Percentiles rank a stretch among this genome's conserved stretches.
These are phyloP conservation scores for Thamnidium elegans DNA, from an alignment of 192 early-diverging fungal species.

Conservation along the genomic window DNA sequence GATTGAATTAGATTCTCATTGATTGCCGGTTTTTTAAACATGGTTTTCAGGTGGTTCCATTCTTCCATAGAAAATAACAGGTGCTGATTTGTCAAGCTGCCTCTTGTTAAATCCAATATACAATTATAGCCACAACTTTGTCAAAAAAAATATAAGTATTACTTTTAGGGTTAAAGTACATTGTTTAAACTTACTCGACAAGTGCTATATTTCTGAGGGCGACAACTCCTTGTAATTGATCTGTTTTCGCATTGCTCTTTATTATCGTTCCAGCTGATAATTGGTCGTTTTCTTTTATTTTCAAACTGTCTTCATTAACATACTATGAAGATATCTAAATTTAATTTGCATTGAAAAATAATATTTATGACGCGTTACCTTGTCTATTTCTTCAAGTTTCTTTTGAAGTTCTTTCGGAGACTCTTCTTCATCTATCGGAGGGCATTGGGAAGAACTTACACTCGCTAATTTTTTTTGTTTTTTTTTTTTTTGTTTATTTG, in stretches of 20 bases:
- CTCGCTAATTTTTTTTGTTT: no score
- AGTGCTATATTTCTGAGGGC: not conserved
- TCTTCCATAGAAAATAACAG: not conserved
- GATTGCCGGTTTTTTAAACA: not conserved
- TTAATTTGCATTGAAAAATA: slow-evolving; percentile 6
- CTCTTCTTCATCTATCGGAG: no score
- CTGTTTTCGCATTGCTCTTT: not conserved
- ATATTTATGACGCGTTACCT: not conserved
- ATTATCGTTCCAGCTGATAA: slow-evolving; percentile 7
- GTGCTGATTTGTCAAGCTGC: not conserved
- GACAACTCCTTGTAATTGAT: not conserved
- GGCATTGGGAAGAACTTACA: no score
- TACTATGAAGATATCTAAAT: slow-evolving; percentile 1
- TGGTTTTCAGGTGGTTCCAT: not conserved
- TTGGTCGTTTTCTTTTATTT: not conserved
- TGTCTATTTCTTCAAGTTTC: not conserved
- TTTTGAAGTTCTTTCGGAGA: not conserved
- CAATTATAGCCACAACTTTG: not conserved
- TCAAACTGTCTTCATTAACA: not conserved
- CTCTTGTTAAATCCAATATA: not conserved
- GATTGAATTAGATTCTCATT: not conserved
- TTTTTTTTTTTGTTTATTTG: no score
- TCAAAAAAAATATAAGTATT: slow-evolving; percentile 3
- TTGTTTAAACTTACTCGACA: slow-evolving; percentile 6
- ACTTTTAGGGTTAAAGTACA: not conserved